Evolutionary conservation across 2,329 filamentous ascomycete species (phyloP).

Genomic region (Pestalotiopsis fici): DNA sequence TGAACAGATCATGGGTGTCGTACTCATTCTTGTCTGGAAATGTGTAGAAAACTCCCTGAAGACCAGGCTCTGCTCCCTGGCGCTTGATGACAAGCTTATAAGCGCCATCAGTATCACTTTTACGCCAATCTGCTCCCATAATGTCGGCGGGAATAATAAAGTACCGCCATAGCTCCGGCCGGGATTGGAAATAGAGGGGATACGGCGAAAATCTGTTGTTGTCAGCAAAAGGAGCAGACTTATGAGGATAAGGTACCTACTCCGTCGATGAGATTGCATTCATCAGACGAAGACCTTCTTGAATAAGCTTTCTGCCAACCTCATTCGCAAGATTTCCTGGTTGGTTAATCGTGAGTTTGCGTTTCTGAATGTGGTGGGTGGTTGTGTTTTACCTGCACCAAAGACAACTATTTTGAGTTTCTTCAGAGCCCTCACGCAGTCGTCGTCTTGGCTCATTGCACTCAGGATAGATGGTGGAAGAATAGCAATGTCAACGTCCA

Average conservation of each 20-base stretch:
- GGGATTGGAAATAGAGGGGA: conserved; percentile 31
- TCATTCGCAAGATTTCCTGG: conserved; percentile 36
- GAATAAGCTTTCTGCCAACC: conserved; percentile 37
- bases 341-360: not conserved
- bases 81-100: conserved; percentile 41
- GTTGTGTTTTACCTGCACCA: conserved; percentile 35
- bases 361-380: not conserved
- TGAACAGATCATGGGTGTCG: not conserved
- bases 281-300: conserved; percentile 17
- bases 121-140: conserved; percentile 42
- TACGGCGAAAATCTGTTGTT: conserved; percentile 20
- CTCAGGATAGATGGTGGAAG: conserved; percentile 43
- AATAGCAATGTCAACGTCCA: conserved; percentile 25
- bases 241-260: not conserved
- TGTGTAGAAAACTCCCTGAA: conserved; percentile 21
- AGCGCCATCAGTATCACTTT: conserved; percentile 22
- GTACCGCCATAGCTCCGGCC: conserved; percentile 40
- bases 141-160: conserved; percentile 41
- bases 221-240: not conserved
- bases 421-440: conserved; percentile 29
- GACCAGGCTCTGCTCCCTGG: conserved; percentile 33
- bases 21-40: conserved; percentile 2
- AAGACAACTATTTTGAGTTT: conserved; percentile 35
- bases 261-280: not conserved
- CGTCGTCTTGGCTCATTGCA: conserved; percentile 37